phyloP scores from a whole-genome alignment of 805 yeast genomes.

The Trichomonascus vanleenenianus region DNA sequence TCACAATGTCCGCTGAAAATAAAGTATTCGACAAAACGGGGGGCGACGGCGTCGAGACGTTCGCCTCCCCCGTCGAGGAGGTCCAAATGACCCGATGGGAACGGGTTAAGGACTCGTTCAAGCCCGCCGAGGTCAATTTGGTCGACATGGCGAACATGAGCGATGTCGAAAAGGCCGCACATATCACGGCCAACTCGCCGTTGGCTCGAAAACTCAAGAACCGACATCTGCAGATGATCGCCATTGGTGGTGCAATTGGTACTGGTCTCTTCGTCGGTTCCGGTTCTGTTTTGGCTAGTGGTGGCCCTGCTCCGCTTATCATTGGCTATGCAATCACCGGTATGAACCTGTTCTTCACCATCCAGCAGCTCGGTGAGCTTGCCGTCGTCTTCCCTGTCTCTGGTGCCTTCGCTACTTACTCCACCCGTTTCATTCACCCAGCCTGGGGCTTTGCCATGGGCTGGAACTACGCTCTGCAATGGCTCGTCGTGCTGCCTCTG shows the following conservation, averaged over 20 bases:
- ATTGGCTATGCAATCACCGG: constrained; percentile 57
- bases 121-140: constrained; percentile 20
- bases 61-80: not conserved
- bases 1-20: not conserved
- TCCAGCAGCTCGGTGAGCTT: constrained; percentile 60
- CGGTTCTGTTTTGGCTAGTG: constrained; percentile 44
- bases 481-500: constrained; percentile 53
- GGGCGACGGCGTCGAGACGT: not conserved
- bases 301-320: constrained; percentile 59
- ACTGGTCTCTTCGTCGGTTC: constrained; percentile 66
- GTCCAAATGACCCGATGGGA: constrained; percentile 13
- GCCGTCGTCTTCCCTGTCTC: constrained; percentile 52
- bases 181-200: constrained; percentile 47
- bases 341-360: constrained; percentile 50
- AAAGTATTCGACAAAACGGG: not conserved
- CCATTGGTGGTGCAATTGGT: constrained; percentile 74
- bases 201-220: constrained; percentile 36
- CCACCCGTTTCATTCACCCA: constrained; percentile 51
- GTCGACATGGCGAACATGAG: constrained; percentile 24
- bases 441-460: constrained; percentile 62
- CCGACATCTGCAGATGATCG: constrained; percentile 51
- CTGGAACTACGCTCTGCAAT: constrained; percentile 55
- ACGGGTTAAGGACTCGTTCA: constrained; percentile 38
- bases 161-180: constrained; percentile 32
- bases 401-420: constrained; percentile 49